Evolutionary conservation across 108 stramenopile genomes (phyloP), one percentile per base, ranked within the genome.

Genomic region (Parietichytrium sp.): DNA sequence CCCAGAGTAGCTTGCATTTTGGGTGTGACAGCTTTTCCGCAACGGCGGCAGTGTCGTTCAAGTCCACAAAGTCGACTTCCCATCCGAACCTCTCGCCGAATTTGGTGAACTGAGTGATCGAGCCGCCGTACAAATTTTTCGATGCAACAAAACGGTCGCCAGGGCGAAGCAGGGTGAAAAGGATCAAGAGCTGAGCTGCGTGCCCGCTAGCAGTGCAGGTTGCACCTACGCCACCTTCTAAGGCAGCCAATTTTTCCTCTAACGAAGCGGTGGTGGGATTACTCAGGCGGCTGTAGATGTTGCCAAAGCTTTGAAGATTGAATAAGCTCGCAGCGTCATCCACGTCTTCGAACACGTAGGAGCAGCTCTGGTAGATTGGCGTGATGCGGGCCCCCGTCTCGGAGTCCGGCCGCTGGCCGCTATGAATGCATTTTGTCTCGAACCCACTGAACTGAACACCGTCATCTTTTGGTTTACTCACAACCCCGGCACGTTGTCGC

Each of bases 291-390:
- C 48, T 85, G 87, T 95, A 95, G 79, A 95, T 93, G 85, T 93
- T 93, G 16, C 95, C 95, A 47, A 95, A 82, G 82, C 94, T 92
- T 47, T 91, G 83, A 80, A 96, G 81, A 31, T 85, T 87, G 86
- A 96, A 96, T 79, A 96, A 86, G 51, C 91, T 88, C 26, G 92
- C 93, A 10, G 92, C 95, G 82, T 93, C 91, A 48, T 93, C 93
- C 13, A 92, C 86, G 79, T 79, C 79, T 53, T 89, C 88, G 83
- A 95, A 95, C 48, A 83, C 79, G 84, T 86, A 95, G 20, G 92
- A 87, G 7, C 91, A 90, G 3, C 93, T 93, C 18, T 91, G 90
- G 77, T 93, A 92, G 0, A 95, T 26, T 0, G 95, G 95, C 33
- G 91, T 86, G 3, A 90, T 93, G 0, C 93, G 91, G 4, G 80